Evolutionary conservation across 2,329 filamentous ascomycete species (phyloP).

Genomic region (Dactylellina cionopaga): DNA sequence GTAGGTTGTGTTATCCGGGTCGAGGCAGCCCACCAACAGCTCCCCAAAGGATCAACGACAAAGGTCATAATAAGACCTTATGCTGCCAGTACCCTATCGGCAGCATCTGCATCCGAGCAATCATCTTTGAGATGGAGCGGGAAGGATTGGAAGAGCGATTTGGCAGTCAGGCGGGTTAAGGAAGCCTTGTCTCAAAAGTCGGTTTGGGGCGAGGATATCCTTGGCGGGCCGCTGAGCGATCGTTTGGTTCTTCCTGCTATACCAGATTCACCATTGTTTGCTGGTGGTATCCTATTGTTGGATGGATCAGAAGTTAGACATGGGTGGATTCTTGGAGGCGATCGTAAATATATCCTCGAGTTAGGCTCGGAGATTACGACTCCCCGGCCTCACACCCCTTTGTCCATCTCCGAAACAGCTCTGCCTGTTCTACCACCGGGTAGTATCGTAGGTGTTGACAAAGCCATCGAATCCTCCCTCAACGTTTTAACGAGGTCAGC

Average conservation of each 20-base stretch:
- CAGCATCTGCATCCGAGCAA: constrained; percentile 43
- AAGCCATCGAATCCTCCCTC: constrained; percentile 75
- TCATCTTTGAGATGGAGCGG: constrained; percentile 54
- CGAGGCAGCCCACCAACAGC: constrained; percentile 78
- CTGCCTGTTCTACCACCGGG: constrained; percentile 42
- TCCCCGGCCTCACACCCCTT: constrained; percentile 59
- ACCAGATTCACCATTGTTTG: constrained; percentile 66
- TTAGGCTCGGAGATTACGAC: constrained; percentile 44
- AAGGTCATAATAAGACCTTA: constrained; percentile 85
- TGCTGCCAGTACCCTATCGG: constrained; percentile 58
- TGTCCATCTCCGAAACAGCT: constrained; percentile 58
- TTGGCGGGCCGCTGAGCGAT: constrained; percentile 88
- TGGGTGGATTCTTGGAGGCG: constrained; percentile 76
- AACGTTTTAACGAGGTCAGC: constrained; percentile 84
- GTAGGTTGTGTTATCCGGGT: constrained; percentile 89
- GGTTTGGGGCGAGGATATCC: constrained; percentile 65
- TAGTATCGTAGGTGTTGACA: constrained; percentile 82
- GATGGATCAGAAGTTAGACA: constrained; percentile 62
- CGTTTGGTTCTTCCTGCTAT: constrained; percentile 78
- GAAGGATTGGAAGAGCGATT: constrained; percentile 55
- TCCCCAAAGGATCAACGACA: constrained; percentile 73
- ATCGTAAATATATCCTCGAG: constrained; percentile 49
- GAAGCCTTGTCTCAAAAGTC: constrained; percentile 55
- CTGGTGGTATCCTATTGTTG: constrained; percentile 82
- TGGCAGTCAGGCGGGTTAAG: constrained; percentile 54